These are phyloP conservation scores for Saccharomyces hybrid DNA, from an alignment of 1,139 yeast genomes.

Conservation along the genomic window DNA sequence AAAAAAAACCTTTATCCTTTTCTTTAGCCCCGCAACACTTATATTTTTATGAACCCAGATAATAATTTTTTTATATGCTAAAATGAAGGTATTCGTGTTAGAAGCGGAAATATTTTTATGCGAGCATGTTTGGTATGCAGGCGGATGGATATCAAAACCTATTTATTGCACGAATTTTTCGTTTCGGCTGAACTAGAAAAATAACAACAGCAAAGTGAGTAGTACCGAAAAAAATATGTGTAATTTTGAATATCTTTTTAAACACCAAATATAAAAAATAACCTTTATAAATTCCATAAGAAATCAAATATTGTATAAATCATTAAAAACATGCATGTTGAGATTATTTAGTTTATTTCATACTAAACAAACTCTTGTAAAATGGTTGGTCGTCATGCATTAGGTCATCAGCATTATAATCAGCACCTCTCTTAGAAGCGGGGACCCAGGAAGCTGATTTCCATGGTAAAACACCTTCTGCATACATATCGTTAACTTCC, in stretches of 20 bases:
- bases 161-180: too few relatives aligned
- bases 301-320: not conserved
- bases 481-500: conserved; percentile 58
- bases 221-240: not conserved
- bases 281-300: not conserved
- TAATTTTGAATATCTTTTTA: not conserved
- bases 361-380: conserved; percentile 22
- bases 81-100: too few relatives aligned
- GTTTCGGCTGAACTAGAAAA: not conserved
- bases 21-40: too few relatives aligned
- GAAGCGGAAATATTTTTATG: too few relatives aligned
- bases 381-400: conserved; percentile 16
- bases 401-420: conserved; percentile 16
- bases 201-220: too few relatives aligned
- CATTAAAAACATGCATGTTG: not conserved
- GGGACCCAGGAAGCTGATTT: conserved; percentile 33
- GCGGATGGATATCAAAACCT: too few relatives aligned
- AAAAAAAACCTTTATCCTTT: too few relatives aligned
- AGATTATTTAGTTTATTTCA: conserved; percentile 1
- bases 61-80: too few relatives aligned
- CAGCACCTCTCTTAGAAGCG: conserved; percentile 28
- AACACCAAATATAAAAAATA: not conserved
- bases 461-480: conserved; percentile 39
- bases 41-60: too few relatives aligned
- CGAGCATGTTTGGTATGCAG: too few relatives aligned